Percentiles rank a stretch among this genome's conserved stretches.
Evolutionary conservation across 441 rosid species (phyloP).

Genomic region (Dalechampia spathulata): DNA sequence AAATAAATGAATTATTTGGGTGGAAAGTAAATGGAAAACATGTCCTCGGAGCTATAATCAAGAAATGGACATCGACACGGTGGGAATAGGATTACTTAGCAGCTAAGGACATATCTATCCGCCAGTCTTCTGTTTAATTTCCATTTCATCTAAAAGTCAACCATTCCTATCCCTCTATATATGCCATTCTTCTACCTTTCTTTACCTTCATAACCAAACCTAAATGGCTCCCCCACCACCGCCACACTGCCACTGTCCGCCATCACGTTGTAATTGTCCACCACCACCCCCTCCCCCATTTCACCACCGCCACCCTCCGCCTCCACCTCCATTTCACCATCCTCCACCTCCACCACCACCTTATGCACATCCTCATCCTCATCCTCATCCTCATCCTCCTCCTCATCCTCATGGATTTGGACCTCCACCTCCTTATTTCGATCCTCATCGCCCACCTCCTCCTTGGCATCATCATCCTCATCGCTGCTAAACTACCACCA

Average conservation of each 20-base stretch:
- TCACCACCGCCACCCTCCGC: not conserved
- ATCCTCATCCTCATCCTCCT: not conserved
- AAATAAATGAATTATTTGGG: no score
- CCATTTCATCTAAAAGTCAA: no score
- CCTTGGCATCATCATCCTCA: constrained; percentile 1
- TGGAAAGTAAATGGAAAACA: no score
- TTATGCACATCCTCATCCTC: not conserved
- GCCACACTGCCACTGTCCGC: not conserved
- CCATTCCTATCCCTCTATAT: no score
- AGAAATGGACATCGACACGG: no score
- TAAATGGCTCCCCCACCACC: not conserved
- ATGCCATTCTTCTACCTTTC: no score
- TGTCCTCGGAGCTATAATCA: no score
- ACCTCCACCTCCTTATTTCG: not conserved
- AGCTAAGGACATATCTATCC: no score
- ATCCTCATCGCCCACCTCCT: not conserved
- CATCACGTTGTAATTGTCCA: not conserved
- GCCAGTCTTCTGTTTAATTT: no score
- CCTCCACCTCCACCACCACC: constrained; percentile 6
- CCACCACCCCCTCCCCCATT: not conserved
- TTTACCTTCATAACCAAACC: no score
- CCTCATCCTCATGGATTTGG: not conserved
- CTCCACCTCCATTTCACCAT: not conserved
- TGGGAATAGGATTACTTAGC: no score
- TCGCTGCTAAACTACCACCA: not conserved